Conservation (phyloP, 164 flowering plant species). For the Brasenia schreberi region DNA sequence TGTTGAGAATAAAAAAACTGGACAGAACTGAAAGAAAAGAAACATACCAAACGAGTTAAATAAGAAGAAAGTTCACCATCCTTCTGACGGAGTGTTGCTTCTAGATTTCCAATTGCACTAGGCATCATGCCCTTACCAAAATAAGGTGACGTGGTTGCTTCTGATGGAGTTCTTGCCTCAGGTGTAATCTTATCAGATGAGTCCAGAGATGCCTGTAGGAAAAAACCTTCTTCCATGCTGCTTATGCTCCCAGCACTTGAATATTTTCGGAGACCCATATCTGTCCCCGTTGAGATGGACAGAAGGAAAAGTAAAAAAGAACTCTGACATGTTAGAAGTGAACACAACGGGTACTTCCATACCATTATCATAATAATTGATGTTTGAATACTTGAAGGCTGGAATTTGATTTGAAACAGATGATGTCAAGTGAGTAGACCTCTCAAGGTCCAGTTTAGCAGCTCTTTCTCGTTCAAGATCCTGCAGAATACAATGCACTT, state of each 20-base stretch:
- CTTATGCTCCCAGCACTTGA: constrained; percentile 84
- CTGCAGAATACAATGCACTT: constrained; percentile 17
- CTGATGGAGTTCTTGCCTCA: constrained; percentile 52
- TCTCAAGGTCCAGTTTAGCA: constrained; percentile 71
- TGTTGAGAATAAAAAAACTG: background rate
- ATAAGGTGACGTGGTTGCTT: constrained; percentile 52
- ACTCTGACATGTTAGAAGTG: background rate
- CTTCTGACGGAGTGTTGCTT: constrained; percentile 86
- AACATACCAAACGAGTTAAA: constrained; percentile 84
- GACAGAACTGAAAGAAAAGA: background rate
- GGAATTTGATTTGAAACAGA: constrained; percentile 37
- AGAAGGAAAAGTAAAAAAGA: background rate
- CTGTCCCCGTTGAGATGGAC: background rate
- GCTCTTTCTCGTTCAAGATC: constrained; percentile 76
- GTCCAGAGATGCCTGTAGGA: constrained; percentile 86
- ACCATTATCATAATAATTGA: constrained; percentile 65
- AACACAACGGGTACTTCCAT: background rate
- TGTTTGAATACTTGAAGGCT: constrained; percentile 20
- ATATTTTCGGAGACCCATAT: constrained; percentile 36
- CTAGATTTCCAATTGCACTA: constrained; percentile 37
- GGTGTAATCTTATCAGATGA: constrained; percentile 49
- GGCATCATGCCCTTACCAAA: constrained; percentile 87
- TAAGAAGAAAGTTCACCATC: constrained; percentile 98
- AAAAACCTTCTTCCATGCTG: constrained; percentile 93
- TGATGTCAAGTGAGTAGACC: constrained; percentile 34